Conservation (phyloP, 441 rosid species). For the Aquilaria agallochum region DNA sequence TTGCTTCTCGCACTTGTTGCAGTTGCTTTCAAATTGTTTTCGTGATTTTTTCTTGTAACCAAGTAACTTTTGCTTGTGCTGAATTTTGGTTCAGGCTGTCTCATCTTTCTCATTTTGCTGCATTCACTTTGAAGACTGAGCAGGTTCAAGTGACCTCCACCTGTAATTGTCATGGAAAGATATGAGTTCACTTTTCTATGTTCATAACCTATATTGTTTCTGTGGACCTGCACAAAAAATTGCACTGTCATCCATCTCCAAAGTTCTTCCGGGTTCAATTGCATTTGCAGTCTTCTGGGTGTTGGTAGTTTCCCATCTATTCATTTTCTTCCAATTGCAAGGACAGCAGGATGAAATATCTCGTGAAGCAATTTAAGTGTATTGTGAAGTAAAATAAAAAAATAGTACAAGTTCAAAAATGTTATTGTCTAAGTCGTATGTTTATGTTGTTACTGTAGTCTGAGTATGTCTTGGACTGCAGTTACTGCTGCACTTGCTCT, state of each 20-base stretch:
- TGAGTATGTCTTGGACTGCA: conserved; percentile 90
- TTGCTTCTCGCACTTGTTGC: too few species aligned
- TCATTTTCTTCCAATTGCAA: conserved; percentile 72
- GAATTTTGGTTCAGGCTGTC: too few species aligned
- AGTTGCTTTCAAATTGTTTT: too few species aligned
- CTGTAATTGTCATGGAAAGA: too few species aligned
- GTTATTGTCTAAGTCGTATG: conserved; percentile 50
- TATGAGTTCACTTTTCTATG: too few species aligned
- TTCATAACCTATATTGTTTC: too few species aligned
- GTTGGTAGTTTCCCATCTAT: conserved; percentile 77
- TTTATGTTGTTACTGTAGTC: conserved; percentile 52
- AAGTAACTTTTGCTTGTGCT: too few species aligned
- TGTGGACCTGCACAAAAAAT: conserved; percentile 17
- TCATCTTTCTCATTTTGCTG: too few species aligned
- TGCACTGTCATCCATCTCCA: conserved; percentile 49
- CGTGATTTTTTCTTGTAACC: too few species aligned
- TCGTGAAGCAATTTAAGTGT: too few species aligned
- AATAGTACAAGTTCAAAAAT: conserved; percentile 33
- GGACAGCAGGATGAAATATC: conserved; percentile 57
- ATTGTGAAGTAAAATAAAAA: conserved; percentile 6
- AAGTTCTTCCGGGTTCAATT: conserved; percentile 57
- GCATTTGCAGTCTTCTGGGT: conserved; percentile 83
- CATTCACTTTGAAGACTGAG: too few species aligned
- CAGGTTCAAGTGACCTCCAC: too few species aligned
- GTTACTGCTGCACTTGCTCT: conserved; percentile 84